Evolutionary conservation across 1,139 yeast species (phyloP), one percentile per base, ranked within the genome.

Genomic region (Debaryomyces sp.): DNA sequence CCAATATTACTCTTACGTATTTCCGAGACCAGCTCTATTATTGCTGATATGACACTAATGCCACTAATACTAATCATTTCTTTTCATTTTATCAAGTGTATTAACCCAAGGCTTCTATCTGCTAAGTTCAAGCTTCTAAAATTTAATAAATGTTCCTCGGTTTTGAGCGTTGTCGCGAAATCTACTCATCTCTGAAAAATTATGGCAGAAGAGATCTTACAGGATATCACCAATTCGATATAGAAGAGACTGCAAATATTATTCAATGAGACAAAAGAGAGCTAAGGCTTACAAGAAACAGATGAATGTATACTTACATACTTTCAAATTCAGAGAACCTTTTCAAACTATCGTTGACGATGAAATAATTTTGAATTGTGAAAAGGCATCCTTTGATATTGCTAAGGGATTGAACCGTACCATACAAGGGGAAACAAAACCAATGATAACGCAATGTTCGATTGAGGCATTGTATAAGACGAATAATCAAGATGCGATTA

Each of bases 391-490:
- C 46, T 89, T 81, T 63, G 92, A 92, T 63, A 68, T 94, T 23
- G 74, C 73, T 15, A 88, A 87, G 61, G 96, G 95, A n/a, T 71
- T 94, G 37, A 75, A 81, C 49, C 75, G 96, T 54, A 90, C 97
- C 0, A 73, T 92, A 8, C 98, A 92, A 64, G 89, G 86, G 6
- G 92, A 88, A 60, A 81, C 86, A 41, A 94, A 94, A 63, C 90
- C 91, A n/a, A 82, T 94, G 96, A 88, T 95, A 46, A 90, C 99
- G 1, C 99, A 94, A 68, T 95, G 99, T 63, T 89, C 96, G 59
- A 89, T 95, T 78, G 90, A 90, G 63, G 87, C 89, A 23, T 72
- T 94, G 33, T 95, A 94, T 64, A 77, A 78, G 44, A 76, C 87
- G 9, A 80, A 82, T 24, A 81, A 89, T 59, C 90, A 88, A 59